Evolutionary conservation across 371 early-diverging fungal genomes (phyloP).

Genomic region (Blakeslea trispora): DNA sequence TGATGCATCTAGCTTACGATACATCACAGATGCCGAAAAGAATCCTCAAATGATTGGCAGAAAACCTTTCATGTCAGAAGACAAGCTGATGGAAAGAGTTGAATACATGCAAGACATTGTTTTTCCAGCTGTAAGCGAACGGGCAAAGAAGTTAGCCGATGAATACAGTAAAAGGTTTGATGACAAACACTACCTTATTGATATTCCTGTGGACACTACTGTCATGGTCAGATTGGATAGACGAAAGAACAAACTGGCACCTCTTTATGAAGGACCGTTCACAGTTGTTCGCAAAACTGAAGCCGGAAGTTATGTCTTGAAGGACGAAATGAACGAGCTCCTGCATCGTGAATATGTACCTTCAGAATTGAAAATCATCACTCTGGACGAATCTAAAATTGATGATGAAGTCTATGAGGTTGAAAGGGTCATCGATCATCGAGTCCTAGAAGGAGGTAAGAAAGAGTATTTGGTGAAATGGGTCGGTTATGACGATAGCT

Average conservation of each 20-base stretch:
- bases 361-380: constrained; percentile 12
- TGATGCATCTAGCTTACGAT: too few species aligned
- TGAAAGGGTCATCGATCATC: constrained; percentile 6
- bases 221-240: constrained; percentile 11
- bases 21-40: constrained; percentile 1
- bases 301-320: constrained; percentile 22
- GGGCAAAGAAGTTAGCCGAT: constrained; percentile 1
- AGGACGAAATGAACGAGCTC: constrained; percentile 12
- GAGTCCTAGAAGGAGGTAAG: not conserved
- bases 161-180: constrained; percentile 5
- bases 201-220: constrained; percentile 3
- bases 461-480: constrained; percentile 9
- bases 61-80: constrained; percentile 7
- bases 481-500: constrained; percentile 10
- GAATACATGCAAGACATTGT: constrained; percentile 22
- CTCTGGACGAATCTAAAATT: constrained; percentile 3
- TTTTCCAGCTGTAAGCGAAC: constrained; percentile 22
- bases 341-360: constrained; percentile 18
- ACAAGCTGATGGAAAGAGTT: constrained; percentile 14
- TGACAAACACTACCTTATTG: constrained; percentile 10
- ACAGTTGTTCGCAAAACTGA: constrained; percentile 16
- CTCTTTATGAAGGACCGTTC: constrained; percentile 17
- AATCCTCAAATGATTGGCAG: not conserved
- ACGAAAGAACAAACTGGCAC: constrained; percentile 7
- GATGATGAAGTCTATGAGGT: constrained; percentile 8